phyloP scores from a whole-genome alignment of 169 alveolate genomes.

The Plasmodium vivax region DNA sequence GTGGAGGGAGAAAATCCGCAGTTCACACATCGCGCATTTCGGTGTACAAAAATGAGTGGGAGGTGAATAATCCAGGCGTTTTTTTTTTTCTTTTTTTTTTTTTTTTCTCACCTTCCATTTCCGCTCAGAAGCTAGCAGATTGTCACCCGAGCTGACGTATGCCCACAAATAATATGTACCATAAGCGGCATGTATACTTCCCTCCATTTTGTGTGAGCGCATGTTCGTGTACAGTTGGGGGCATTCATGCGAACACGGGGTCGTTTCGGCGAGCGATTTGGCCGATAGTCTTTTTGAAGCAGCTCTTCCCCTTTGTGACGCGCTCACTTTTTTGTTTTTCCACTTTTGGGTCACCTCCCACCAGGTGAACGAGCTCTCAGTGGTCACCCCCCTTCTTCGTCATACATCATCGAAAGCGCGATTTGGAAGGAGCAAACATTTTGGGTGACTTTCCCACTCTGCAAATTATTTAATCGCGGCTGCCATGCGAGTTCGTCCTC shows the following conservation, averaged over 20 bases:
- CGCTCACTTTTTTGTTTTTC: neutral
- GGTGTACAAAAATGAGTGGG: neutral
- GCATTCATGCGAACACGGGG: neutral
- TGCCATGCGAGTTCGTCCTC: neutral
- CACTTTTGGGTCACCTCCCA: neutral
- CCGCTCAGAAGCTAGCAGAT: neutral
- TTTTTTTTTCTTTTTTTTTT: neutral
- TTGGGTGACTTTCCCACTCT: neutral
- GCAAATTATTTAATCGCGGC: neutral
- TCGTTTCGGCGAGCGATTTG: neutral
- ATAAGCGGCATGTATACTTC: neutral
- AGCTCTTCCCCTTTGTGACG: neutral
- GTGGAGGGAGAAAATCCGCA: neutral
- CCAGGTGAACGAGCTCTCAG: neutral
- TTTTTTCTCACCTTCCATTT: neutral
- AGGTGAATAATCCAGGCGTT: neutral
- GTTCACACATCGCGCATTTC: neutral
- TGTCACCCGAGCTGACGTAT: neutral
- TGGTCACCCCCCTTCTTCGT: neutral
- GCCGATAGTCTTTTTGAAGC: neutral
- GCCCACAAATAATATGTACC: neutral
- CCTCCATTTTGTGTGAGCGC: neutral
- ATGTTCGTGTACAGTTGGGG: neutral
- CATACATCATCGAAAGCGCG: neutral
- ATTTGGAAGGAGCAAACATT: neutral